Evolutionary conservation across 2,329 filamentous ascomycete species (phyloP), one percentile per base, ranked within the genome.

Genomic region (Clonostachys sp.): DNA sequence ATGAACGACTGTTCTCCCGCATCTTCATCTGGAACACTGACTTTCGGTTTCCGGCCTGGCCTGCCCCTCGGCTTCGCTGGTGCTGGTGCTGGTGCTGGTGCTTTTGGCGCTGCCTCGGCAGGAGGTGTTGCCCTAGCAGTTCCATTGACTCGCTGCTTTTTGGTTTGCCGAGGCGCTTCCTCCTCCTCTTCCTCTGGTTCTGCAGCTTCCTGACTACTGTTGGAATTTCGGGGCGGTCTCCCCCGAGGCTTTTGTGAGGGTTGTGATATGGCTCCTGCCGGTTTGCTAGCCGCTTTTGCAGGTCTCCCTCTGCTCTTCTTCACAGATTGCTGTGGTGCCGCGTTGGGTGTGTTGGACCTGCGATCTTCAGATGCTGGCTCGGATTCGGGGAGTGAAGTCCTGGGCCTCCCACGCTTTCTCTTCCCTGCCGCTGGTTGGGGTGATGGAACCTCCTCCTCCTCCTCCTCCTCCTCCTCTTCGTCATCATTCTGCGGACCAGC

Each of bases 1-100:
- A 70, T 58, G 13, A 72, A 62, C 0, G 72, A 75, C 8, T 72
- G 68, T 35, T 80, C 78, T 10, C 63, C 64, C 3, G 65, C 70
- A 4, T 70, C 63, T 5, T 64, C 63, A n/a, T 67, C 63, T 57
- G 40, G 61, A 60, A 2, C 57, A 59, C 42, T 66, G 65, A 5
- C 41, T 46, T 44, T 41, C 16, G 13, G 42, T 33, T 41, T 53
- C 43, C 24, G 47, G 18, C 38, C 55, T 46, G 18, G 50, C 48
- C 34, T 36, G 7, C 49, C 49, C 34, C 41, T 46, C 18, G 46
- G 41, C 16, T 39, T 41, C 16, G 42, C 14, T 39, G 42, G 24
- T 39, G 46, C 18, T 38, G 42, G 10, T n/a, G 30, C 30, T 33
- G 44, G 34, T 33, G 47, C 30, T 33, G 44, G 35, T 33, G 47